A percentile compares a stretch with the other conserved stretches of the same genome.
phyloP scores from a whole-genome alignment of 2,329 filamentous ascomycete species.

The Ceratocystis alfenasii region DNA sequence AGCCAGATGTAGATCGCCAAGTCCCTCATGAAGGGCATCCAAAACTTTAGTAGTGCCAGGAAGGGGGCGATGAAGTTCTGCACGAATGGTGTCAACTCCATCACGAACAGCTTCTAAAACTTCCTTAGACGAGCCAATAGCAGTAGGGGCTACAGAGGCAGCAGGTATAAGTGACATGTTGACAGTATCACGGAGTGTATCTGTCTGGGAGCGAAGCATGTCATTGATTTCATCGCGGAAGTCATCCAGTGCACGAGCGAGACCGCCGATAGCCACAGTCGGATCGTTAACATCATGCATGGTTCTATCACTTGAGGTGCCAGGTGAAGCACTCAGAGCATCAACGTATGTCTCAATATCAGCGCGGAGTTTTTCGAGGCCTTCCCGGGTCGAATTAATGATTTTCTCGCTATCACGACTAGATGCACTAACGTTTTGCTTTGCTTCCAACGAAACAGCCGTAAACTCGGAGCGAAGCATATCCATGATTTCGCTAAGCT shows the following conservation, averaged over 20 bases:
- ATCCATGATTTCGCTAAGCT: constrained; percentile 54
- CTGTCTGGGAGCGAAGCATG: constrained; percentile 68
- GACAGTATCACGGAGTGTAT: constrained; percentile 66
- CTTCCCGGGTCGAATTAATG: constrained; percentile 76
- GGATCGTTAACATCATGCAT: constrained; percentile 62
- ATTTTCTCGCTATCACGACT: constrained; percentile 79
- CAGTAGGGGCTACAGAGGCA: constrained; percentile 30
- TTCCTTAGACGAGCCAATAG: constrained; percentile 37
- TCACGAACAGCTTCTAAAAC: constrained; percentile 58
- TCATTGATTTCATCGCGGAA: constrained; percentile 56
- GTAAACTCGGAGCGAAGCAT: constrained; percentile 48
- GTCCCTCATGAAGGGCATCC: constrained; percentile 77
- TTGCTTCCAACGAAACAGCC: constrained; percentile 50
- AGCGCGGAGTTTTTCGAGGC: constrained; percentile 63
- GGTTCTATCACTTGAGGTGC: constrained; percentile 29
- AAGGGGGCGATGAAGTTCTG: constrained; percentile 57
- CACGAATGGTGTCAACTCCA: constrained; percentile 62
- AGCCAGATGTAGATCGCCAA: constrained; percentile 62
- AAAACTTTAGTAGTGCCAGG: constrained; percentile 75
- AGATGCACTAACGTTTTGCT: constrained; percentile 67
- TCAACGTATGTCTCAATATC: constrained; percentile 77
- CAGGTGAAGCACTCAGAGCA: constrained; percentile 42
- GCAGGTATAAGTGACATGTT: constrained; percentile 55
- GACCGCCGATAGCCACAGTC: constrained; percentile 50
- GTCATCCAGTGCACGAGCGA: constrained; percentile 44